phyloP scores from a whole-genome alignment of 495 filamentous ascomycete genomes.

The Penicillium manginii region DNA sequence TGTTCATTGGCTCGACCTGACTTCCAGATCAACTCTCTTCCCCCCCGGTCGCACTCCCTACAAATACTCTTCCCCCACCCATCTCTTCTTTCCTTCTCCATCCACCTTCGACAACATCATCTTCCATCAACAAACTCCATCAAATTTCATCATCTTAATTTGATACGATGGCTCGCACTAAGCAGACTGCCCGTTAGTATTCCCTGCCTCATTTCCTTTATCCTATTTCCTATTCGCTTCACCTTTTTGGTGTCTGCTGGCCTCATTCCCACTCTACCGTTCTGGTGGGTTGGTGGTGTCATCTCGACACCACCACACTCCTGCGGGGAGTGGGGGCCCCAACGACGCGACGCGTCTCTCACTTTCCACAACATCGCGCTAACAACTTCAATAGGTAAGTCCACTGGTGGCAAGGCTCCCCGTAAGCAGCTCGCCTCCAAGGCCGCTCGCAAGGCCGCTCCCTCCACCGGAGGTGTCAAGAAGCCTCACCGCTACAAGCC shows the following conservation, averaged over 20 bases:
- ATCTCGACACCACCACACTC: background rate
- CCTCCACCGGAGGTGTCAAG: constrained; percentile 92
- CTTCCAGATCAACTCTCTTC: constrained; percentile 47
- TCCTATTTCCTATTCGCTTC: constrained; percentile 11
- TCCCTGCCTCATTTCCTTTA: constrained; percentile 12
- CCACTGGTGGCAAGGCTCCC: constrained; percentile 98
- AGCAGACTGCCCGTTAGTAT: constrained; percentile 96
- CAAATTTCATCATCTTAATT: constrained; percentile 41
- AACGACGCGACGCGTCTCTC: constrained; percentile 20
- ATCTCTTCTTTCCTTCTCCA: constrained; percentile 52
- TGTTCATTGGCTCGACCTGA: constrained; percentile 24
- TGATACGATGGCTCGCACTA: constrained; percentile 91
- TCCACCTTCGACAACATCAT: constrained; percentile 41
- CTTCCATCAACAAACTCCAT: constrained; percentile 54
- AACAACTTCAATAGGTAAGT: constrained; percentile 69
- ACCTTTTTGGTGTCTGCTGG: background rate
- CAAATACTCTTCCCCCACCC: constrained; percentile 57
- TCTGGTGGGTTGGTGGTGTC: background rate
- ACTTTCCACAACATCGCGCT: constrained; percentile 32
- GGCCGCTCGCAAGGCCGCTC: constrained; percentile 77
- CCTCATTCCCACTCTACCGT: background rate
- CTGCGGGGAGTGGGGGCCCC: background rate
- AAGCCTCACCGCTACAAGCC: constrained; percentile 99
- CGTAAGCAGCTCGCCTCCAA: constrained; percentile 96
- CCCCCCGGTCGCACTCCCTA: constrained; percentile 34